These are phyloP conservation scores for Globisporangium nodosum DNA, from an alignment of 352 stramenopile species.

Conservation along the genomic window DNA sequence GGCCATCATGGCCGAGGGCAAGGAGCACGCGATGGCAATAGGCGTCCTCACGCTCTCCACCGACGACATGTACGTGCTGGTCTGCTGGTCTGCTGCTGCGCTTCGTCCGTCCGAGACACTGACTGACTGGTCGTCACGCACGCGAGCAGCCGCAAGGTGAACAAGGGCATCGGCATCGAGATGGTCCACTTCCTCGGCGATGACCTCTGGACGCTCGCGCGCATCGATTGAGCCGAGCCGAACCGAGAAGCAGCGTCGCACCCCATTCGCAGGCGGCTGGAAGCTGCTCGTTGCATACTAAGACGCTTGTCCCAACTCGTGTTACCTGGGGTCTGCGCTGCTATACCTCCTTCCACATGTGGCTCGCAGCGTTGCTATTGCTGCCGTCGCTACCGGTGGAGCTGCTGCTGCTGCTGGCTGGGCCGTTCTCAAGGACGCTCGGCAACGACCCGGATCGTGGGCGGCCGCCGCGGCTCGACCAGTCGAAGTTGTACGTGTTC, in stretches of 20 bases:
- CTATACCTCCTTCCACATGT: conserved; percentile 35
- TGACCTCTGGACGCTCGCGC: conserved; percentile 90
- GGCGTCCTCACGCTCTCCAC: conserved; percentile 96
- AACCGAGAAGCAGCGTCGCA: too few relatives aligned
- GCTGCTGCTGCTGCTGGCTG: neutral
- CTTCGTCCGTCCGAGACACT: neutral
- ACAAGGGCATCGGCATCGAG: conserved; percentile 97
- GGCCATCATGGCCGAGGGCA: conserved; percentile 97
- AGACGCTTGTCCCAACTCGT: too few relatives aligned
- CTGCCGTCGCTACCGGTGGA: neutral
- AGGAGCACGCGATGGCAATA: conserved; percentile 95
- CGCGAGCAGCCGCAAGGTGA: conserved; percentile 77
- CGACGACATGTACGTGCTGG: conserved; percentile 87
- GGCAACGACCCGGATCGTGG: conserved; percentile 33
- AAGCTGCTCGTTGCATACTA: too few relatives aligned
- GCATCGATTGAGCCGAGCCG: conserved; percentile 54
- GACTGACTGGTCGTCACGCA: neutral
- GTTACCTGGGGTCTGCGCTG: neutral
- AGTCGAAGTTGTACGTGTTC: conserved; percentile 82
- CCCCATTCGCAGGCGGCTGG: too few relatives aligned
- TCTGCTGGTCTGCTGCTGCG: too few relatives aligned
- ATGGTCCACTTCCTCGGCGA: conserved; percentile 97
- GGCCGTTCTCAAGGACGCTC: conserved; percentile 17
- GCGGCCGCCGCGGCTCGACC: conserved; percentile 41
- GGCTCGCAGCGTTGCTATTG: conserved; percentile 1